Evolutionary conservation across 176 grass and related monocot genomes (phyloP).

Genomic region (Aegilops umbellulata): DNA sequence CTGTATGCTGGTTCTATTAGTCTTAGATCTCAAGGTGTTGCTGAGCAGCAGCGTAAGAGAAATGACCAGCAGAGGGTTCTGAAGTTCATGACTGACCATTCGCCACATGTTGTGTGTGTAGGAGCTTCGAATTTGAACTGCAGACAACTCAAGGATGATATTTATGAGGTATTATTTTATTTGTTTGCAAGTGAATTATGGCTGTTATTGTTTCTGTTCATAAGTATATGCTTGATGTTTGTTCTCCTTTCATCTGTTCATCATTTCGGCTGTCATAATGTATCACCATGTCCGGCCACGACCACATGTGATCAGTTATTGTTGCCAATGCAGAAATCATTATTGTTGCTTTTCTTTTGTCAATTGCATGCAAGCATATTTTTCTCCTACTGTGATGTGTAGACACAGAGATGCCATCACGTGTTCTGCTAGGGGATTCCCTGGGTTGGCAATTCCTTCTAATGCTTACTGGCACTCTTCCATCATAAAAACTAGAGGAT

Average conservation of each 20-base stretch:
- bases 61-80: constrained; percentile 87
- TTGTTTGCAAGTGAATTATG: neutral
- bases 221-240: neutral
- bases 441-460: neutral
- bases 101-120: constrained; percentile 84
- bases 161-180: constrained; percentile 76
- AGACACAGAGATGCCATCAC: neutral
- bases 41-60: constrained; percentile 81
- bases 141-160: constrained; percentile 95
- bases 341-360: neutral
- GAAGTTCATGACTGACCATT: constrained; percentile 94
- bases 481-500: neutral
- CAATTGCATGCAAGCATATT: neutral
- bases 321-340: neutral
- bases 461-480: neutral
- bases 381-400: neutral
- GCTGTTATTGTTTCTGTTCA: neutral
- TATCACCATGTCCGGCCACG: neutral
- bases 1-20: constrained; percentile 91
- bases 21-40: constrained; percentile 75
- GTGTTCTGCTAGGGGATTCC: neutral
- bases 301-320: neutral
- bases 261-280: neutral
- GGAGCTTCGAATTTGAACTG: constrained; percentile 86
- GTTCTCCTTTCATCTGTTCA: neutral